These are phyloP conservation scores for Zarea fungicola DNA, from an alignment of 2,329 filamentous ascomycete genomes.

Conservation along the genomic window DNA sequence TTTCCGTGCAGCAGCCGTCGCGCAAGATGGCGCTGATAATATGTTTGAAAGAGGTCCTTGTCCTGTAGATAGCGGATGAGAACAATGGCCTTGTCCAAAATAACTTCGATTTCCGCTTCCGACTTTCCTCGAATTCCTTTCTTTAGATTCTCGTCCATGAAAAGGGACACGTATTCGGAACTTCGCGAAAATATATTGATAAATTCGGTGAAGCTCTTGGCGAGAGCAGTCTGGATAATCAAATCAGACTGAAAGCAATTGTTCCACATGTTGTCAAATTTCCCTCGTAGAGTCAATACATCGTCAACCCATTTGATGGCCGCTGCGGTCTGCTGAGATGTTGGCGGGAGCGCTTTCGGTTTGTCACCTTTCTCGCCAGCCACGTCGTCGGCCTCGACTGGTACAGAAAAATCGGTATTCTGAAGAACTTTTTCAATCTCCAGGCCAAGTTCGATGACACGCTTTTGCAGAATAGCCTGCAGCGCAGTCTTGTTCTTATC, in stretches of 20 bases:
- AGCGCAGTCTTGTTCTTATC: constrained; percentile 68
- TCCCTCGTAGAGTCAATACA: constrained; percentile 77
- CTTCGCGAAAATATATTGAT: constrained; percentile 85
- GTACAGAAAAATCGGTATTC: constrained; percentile 48
- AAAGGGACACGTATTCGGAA: constrained; percentile 90
- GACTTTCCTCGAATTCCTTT: constrained; percentile 90
- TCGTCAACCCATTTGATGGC: constrained; percentile 96
- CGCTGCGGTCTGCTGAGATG: constrained; percentile 76
- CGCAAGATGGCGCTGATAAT: constrained; percentile 96
- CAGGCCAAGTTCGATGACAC: constrained; percentile 72
- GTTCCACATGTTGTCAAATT: constrained; percentile 77
- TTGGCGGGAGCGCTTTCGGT: constrained; percentile 33
- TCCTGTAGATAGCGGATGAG: constrained; percentile 84
- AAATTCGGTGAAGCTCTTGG: constrained; percentile 83
- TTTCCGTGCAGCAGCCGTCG: constrained; percentile 82
- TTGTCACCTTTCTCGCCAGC: constrained; percentile 24
- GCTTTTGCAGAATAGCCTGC: constrained; percentile 63
- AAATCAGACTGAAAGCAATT: constrained; percentile 71
- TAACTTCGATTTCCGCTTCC: constrained; percentile 75
- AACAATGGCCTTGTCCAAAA: constrained; percentile 84
- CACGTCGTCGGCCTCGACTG: constrained; percentile 41
- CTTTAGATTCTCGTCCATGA: constrained; percentile 95
- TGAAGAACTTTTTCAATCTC: constrained; percentile 71
- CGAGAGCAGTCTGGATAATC: constrained; percentile 73
- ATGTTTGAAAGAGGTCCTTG: constrained; percentile 91